Evolutionary conservation across 345 rosid species (phyloP).

Genomic region (Eucalyptus fibrosa): DNA sequence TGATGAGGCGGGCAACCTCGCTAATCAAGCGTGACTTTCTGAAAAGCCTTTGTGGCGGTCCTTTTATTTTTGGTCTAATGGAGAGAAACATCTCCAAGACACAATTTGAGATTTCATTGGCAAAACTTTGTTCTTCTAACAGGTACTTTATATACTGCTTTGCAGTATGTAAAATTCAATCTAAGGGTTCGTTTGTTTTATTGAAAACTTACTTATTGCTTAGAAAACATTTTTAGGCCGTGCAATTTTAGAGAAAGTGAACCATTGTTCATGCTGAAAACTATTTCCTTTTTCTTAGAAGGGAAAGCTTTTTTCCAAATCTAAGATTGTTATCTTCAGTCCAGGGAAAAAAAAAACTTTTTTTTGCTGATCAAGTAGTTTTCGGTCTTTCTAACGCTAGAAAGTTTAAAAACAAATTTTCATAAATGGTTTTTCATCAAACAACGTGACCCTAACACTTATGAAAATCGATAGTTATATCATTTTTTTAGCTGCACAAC

Average conservation of each 20-base stretch:
- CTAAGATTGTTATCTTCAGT: no score
- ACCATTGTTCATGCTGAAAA: neutral
- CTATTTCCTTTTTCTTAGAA: neutral
- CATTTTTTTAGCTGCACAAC: neutral
- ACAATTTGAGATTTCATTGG: neutral
- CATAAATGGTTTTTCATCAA: no score
- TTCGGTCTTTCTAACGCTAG: neutral
- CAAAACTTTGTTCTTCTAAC: neutral
- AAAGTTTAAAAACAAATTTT: neutral
- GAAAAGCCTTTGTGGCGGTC: neutral
- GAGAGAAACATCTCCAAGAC: neutral
- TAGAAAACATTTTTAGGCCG: neutral
- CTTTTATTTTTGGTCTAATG: neutral
- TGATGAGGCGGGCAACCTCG: neutral
- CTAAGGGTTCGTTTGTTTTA: neutral
- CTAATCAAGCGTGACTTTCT: neutral
- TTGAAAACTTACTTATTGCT: neutral
- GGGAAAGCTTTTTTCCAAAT: no score
- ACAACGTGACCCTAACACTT: no score
- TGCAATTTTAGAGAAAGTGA: neutral
- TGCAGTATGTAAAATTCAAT: neutral
- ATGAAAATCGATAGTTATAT: no score
- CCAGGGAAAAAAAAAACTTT: no score
- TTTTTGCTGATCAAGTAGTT: neutral
- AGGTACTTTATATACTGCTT: neutral